These are phyloP conservation scores for Nymphaea colorata DNA, from an alignment of 164 flowering plant species.

Conservation along the genomic window DNA sequence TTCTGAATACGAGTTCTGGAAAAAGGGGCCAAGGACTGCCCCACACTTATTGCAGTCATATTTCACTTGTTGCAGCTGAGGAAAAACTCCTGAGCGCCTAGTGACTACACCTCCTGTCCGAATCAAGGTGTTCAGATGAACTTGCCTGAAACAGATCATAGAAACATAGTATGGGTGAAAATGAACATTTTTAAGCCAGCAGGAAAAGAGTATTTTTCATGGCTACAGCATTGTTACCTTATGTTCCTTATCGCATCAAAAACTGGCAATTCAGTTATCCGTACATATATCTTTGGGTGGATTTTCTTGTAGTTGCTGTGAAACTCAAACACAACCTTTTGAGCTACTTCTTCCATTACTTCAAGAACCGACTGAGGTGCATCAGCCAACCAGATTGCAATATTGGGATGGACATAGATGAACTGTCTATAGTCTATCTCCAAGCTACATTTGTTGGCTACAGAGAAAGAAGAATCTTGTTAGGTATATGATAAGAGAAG, in stretches of 20 bases:
- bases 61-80: constrained; percentile 92
- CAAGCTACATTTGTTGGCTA: constrained; percentile 95
- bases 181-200: neutral
- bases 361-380: constrained; percentile 35
- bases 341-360: constrained; percentile 64
- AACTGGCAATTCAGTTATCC: constrained; percentile 82
- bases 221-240: constrained; percentile 27
- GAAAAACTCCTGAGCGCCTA: constrained; percentile 91
- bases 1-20: constrained; percentile 95
- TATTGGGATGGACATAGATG: constrained; percentile 79
- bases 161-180: neutral
- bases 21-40: constrained; percentile 74
- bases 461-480: constrained; percentile 11
- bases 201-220: neutral
- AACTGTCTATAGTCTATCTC: constrained; percentile 95
- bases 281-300: constrained; percentile 77
- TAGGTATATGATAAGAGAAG: neutral
- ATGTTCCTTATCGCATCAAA: constrained; percentile 96
- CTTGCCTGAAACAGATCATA: constrained; percentile 47
- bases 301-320: constrained; percentile 84
- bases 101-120: constrained; percentile 99
- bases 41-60: constrained; percentile 81
- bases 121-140: constrained; percentile 96
- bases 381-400: constrained; percentile 99
- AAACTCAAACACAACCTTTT: constrained; percentile 65